Conservation (phyloP, 805 yeast species). For the Danielia oregonensis region DNA sequence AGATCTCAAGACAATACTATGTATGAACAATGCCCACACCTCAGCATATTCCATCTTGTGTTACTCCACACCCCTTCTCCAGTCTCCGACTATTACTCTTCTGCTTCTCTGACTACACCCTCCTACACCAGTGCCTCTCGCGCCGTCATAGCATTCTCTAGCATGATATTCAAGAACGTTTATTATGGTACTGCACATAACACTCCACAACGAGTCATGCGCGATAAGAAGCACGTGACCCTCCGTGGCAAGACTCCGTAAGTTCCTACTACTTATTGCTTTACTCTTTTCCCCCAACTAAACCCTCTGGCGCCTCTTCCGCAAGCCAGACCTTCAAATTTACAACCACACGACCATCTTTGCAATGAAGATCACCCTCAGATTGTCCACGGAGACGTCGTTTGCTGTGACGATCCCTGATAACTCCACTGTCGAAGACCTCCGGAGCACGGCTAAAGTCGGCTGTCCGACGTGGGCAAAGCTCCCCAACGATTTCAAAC, state of each 20-base stretch:
- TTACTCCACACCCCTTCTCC: too few species aligned
- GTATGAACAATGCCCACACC: too few species aligned
- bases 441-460: constrained; percentile 44
- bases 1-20: too few species aligned
- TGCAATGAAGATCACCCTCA: constrained; percentile 53
- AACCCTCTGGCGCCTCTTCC: too few species aligned
- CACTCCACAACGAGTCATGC: not conserved
- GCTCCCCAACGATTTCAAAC: constrained; percentile 36
- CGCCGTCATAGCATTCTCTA: not conserved
- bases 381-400: constrained; percentile 42
- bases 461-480: constrained; percentile 27
- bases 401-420: constrained; percentile 49
- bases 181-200: not conserved
- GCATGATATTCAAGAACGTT: not conserved
- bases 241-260: constrained; percentile 1
- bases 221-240: constrained; percentile 2
- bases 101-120: too few species aligned
- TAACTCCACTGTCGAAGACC: constrained; percentile 49
- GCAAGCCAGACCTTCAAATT: not conserved
- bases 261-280: constrained; percentile 1
- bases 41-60: too few species aligned
- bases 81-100: too few species aligned
- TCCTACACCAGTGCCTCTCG: too few species aligned
- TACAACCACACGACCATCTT: too few species aligned
- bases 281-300: not conserved